Conservation (phyloP, 2,329 filamentous ascomycete species). For the Amesomyces nigricolor region DNA sequence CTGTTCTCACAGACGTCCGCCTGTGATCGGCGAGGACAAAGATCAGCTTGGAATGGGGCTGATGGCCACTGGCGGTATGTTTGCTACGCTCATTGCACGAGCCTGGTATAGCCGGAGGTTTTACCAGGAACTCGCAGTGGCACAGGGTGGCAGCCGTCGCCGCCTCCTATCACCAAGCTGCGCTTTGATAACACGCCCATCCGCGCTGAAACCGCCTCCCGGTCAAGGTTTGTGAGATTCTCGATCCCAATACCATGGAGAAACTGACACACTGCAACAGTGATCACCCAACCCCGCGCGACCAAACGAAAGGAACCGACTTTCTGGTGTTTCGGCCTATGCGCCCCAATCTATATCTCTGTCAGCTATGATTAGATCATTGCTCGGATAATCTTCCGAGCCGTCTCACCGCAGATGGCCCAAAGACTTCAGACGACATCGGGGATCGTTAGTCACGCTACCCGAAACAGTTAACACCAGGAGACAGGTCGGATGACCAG, state of each 20-base stretch:
- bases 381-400: slow-evolving; percentile 14
- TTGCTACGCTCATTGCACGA: too few species aligned
- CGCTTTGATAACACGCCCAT: slow-evolving; percentile 5
- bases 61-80: too few species aligned
- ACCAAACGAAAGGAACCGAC: slow-evolving; percentile 11
- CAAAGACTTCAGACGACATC: slow-evolving; percentile 11
- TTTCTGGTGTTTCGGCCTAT: slow-evolving; percentile 11
- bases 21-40: not conserved
- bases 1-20: too few species aligned
- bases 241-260: slow-evolving; percentile 12
- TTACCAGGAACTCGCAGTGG: slow-evolving; percentile 2
- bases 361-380: slow-evolving; percentile 18
- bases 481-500: too few species aligned
- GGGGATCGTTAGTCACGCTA: not conserved
- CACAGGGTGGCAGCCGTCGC: not conserved
- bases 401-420: not conserved
- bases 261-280: slow-evolving; percentile 10
- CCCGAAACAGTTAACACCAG: not conserved
- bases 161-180: not conserved
- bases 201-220: slow-evolving; percentile 4
- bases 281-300: slow-evolving; percentile 16
- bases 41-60: not conserved
- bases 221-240: slow-evolving; percentile 16
- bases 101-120: not conserved
- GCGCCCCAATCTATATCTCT: slow-evolving; percentile 16